A percentile compares a stretch with the other conserved stretches of the same genome.
phyloP scores from a whole-genome alignment of 2,329 filamentous ascomycete species.

The Epichloe uncinata region DNA sequence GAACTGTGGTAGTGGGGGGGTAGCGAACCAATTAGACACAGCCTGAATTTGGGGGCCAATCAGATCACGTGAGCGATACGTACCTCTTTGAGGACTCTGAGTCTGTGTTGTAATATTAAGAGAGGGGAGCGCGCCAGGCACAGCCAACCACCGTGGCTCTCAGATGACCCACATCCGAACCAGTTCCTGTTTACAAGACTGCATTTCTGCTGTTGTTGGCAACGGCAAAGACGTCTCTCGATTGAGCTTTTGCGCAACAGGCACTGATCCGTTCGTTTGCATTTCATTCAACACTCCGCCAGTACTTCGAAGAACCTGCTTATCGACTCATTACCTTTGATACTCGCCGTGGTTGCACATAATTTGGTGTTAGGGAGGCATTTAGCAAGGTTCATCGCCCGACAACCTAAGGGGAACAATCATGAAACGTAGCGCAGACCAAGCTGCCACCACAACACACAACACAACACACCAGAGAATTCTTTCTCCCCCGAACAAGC shows the following conservation, averaged over 20 bases:
- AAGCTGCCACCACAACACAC: not conserved
- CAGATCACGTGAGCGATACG: conserved; percentile 14
- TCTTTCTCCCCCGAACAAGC: not conserved
- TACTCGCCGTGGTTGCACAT: not conserved
- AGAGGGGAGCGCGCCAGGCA: not conserved
- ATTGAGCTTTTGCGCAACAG: not conserved
- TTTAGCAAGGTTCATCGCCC: not conserved
- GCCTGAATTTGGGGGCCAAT: not conserved
- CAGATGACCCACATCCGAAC: conserved; percentile 2
- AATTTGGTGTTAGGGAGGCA: not conserved
- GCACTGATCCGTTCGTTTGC: not conserved
- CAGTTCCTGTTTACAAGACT: conserved; percentile 3
- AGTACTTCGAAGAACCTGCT: not conserved
- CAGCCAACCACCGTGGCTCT: not conserved
- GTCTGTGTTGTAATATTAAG: not conserved
- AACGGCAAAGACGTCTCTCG: not conserved
- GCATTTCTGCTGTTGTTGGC: not conserved
- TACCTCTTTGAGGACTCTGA: conserved; percentile 2
- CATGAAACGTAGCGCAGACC: conserved; percentile 7
- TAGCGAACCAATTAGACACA: conserved; percentile 24
- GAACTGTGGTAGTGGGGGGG: conserved; percentile 19
- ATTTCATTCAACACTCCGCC: not conserved
- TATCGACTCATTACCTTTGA: not conserved
- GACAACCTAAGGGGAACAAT: conserved; percentile 1
- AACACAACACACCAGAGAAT: not conserved